Conservation (phyloP, 768 basidiomycete genomes). For the Chlorophyllum brunneum region DNA sequence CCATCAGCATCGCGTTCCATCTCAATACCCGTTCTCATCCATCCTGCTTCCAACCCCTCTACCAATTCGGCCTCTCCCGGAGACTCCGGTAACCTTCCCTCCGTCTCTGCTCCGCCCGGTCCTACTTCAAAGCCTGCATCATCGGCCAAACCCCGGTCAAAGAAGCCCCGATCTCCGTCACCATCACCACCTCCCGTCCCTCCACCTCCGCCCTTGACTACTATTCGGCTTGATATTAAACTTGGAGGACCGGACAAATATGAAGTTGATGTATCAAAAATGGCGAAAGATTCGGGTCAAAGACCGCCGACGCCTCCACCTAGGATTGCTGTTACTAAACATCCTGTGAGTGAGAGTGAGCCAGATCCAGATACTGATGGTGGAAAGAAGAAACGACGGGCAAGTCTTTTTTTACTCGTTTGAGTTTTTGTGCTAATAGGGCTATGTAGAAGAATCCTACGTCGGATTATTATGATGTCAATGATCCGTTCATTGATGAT, state of each 20-base stretch:
- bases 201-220: slow-evolving; percentile 48
- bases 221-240: slow-evolving; percentile 63
- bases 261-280: slow-evolving; percentile 59
- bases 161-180: slow-evolving; percentile 33
- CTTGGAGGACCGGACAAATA: slow-evolving; percentile 75
- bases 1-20: slow-evolving; percentile 19
- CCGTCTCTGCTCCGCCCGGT: slow-evolving; percentile 31
- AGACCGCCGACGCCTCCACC: slow-evolving; percentile 54
- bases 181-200: slow-evolving; percentile 60
- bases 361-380: slow-evolving; percentile 28
- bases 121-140: slow-evolving; percentile 23
- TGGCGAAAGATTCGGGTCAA: slow-evolving; percentile 65
- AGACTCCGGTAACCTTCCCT: slow-evolving; percentile 2
- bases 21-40: slow-evolving; percentile 29
- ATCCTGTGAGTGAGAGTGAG: slow-evolving; percentile 46
- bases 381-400: slow-evolving; percentile 33
- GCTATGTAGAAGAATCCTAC: slow-evolving; percentile 45
- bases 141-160: slow-evolving; percentile 26
- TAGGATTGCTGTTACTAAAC: slow-evolving; percentile 41
- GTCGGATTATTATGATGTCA: slow-evolving; percentile 84
- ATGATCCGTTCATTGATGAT: slow-evolving; percentile 97
- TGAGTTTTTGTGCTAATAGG: background rate
- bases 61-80: slow-evolving; percentile 15
- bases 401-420: slow-evolving; percentile 10
- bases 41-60: slow-evolving; percentile 22